Evolutionary conservation across 805 yeast genomes (phyloP).

Genomic region (Myxozyma neglecta): DNA sequence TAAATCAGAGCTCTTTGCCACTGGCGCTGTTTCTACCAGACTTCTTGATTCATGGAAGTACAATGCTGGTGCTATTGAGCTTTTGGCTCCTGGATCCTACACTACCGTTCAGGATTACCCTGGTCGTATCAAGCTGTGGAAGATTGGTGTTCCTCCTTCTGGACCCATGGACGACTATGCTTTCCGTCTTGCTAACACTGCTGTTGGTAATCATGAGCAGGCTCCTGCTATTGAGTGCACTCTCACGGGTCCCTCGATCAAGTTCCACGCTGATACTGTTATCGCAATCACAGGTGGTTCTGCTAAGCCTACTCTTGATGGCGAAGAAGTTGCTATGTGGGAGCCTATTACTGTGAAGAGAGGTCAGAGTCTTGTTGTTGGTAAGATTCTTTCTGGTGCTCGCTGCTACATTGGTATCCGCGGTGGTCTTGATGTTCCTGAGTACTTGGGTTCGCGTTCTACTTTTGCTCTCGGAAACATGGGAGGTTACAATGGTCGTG

Average conservation of each 20-base stretch:
- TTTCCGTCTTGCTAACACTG: conserved; percentile 82
- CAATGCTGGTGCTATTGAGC: conserved; percentile 80
- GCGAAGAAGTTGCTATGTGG: conserved; percentile 58
- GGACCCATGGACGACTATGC: conserved; percentile 97
- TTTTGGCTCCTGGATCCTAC: conserved; percentile 86
- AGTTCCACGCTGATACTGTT: conserved; percentile 78
- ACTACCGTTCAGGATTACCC: conserved; percentile 97
- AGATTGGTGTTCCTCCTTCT: conserved; percentile 95
- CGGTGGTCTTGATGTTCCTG: conserved; percentile 92
- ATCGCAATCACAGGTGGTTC: conserved; percentile 88
- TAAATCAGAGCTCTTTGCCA: conserved; percentile 76
- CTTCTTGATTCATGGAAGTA: conserved; percentile 74
- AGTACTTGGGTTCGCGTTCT: conserved; percentile 92
- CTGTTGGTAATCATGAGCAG: conserved; percentile 78
- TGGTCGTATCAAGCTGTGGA: conserved; percentile 82
- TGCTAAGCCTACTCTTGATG: conserved; percentile 67
- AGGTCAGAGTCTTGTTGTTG: conserved; percentile 79
- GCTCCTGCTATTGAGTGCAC: conserved; percentile 94
- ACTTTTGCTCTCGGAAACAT: conserved; percentile 88
- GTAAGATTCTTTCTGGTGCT: conserved; percentile 80
- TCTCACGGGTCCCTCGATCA: conserved; percentile 77
- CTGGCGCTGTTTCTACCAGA: conserved; percentile 83
- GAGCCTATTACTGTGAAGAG: conserved; percentile 66
- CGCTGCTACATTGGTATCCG: conserved; percentile 86
- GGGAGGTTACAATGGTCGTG: conserved; percentile 95